Percentiles rank a stretch among this genome's conserved stretches.
phyloP scores from a whole-genome alignment of 371 early-diverging fungal species.

The Mortierella sp. region DNA sequence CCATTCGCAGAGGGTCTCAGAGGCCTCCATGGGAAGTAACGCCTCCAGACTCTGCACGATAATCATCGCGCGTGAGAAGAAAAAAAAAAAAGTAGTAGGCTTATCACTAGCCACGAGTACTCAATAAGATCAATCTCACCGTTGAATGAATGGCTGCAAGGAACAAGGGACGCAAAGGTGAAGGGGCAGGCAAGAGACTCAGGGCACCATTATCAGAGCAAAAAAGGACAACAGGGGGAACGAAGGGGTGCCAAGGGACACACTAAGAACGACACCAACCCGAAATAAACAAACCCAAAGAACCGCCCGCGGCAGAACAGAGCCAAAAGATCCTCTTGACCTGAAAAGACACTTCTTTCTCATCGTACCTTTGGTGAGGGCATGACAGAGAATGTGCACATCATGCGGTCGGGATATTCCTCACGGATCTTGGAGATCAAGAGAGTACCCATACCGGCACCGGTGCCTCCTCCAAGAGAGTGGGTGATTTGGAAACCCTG shows the following conservation, averaged over 20 bases:
- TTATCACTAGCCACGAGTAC: too few species aligned
- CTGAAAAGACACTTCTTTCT: background rate
- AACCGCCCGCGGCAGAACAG: background rate
- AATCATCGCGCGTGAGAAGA: too few species aligned
- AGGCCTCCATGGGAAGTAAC: background rate
- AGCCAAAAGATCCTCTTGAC: too few species aligned
- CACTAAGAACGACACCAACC: background rate
- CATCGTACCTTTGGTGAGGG: slow-evolving; percentile 81
- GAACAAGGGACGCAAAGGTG: too few species aligned
- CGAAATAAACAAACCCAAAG: background rate
- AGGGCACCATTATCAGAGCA: slow-evolving; percentile 6
- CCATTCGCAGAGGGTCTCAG: too few species aligned
- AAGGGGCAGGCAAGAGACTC: background rate
- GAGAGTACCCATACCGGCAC: slow-evolving; percentile 94
- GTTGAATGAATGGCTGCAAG: too few species aligned
- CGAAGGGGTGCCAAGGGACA: background rate
- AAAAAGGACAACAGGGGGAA: background rate
- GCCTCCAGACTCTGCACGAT: too few species aligned
- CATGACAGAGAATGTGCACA: slow-evolving; percentile 96
- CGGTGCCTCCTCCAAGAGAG: slow-evolving; percentile 96
- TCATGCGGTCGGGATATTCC: slow-evolving; percentile 97
- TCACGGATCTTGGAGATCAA: slow-evolving; percentile 94
- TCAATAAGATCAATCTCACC: too few species aligned
- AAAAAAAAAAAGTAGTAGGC: too few species aligned
- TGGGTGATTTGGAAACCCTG: slow-evolving; percentile 97